phyloP scores from a whole-genome alignment of 345 rosid genomes.

The Citrus medica region DNA sequence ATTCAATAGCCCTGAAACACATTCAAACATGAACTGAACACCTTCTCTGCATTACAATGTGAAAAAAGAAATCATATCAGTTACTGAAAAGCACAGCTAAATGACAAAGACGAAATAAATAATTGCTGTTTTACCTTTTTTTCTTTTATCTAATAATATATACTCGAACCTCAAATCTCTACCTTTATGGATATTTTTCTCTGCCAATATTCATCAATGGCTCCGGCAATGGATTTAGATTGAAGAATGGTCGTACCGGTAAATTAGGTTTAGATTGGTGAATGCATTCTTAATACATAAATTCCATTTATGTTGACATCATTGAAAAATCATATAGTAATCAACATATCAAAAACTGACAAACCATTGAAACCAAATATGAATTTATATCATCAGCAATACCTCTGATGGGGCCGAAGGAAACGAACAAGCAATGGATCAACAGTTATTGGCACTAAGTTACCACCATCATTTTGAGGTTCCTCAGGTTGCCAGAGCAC shows the following conservation, averaged over 20 bases:
- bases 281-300: background rate
- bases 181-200: background rate
- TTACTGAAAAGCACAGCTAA: conserved; percentile 10
- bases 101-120: background rate
- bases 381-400: conserved; percentile 18
- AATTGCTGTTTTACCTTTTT: background rate
- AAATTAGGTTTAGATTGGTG: background rate
- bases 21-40: conserved; percentile 97
- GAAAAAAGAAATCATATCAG: conserved; percentile 5
- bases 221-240: background rate
- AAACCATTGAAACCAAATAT: background rate
- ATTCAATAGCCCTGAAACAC: conserved; percentile 71
- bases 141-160: background rate
- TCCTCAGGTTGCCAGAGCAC: conserved; percentile 83
- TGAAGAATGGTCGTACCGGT: background rate
- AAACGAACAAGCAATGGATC: conserved; percentile 85
- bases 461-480: conserved; percentile 35
- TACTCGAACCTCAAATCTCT: background rate
- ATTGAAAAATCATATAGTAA: background rate
- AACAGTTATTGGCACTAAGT: conserved; percentile 48
- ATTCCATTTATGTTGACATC: background rate
- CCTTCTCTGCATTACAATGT: conserved; percentile 76
- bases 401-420: conserved; percentile 99
- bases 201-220: background rate
- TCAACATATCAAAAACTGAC: background rate